Evolutionary conservation across 139 green algal species (phyloP).

Genomic region (Nannochloris sp.): DNA sequence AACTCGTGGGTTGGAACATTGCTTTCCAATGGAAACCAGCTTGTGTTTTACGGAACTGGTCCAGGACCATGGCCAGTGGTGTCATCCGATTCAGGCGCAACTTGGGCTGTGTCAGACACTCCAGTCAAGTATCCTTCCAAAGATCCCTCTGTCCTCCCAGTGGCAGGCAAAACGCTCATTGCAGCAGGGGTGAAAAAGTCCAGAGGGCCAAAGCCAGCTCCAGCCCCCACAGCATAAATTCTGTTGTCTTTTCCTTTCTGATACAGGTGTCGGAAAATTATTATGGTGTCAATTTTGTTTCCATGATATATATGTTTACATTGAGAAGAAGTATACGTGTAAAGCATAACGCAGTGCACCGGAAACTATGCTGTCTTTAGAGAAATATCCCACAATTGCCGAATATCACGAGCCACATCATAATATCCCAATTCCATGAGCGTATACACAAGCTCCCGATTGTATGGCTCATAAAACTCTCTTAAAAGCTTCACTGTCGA

Average conservation of each 20-base stretch:
- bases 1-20: slow-evolving; percentile 4
- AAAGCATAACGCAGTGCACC: too few species aligned
- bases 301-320: too few species aligned
- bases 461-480: neutral
- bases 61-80: slow-evolving; percentile 1
- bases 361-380: too few species aligned
- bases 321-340: too few species aligned
- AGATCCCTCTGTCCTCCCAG: slow-evolving; percentile 1
- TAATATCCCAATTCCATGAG: neutral
- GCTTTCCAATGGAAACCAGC: slow-evolving; percentile 3
- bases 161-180: neutral
- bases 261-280: too few species aligned
- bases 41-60: neutral
- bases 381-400: neutral
- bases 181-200: slow-evolving; percentile 1
- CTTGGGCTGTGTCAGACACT: neutral
- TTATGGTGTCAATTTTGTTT: too few species aligned
- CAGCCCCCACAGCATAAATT: neutral
- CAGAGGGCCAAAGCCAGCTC: neutral
- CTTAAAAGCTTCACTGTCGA: neutral
- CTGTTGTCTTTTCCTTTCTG: too few species aligned
- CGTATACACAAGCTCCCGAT: neutral
- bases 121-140: neutral
- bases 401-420: neutral
- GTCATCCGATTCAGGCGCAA: slow-evolving; percentile 1